Evolutionary conservation across 2,329 filamentous ascomycete species (phyloP).

Genomic region (Phoma sp.): DNA sequence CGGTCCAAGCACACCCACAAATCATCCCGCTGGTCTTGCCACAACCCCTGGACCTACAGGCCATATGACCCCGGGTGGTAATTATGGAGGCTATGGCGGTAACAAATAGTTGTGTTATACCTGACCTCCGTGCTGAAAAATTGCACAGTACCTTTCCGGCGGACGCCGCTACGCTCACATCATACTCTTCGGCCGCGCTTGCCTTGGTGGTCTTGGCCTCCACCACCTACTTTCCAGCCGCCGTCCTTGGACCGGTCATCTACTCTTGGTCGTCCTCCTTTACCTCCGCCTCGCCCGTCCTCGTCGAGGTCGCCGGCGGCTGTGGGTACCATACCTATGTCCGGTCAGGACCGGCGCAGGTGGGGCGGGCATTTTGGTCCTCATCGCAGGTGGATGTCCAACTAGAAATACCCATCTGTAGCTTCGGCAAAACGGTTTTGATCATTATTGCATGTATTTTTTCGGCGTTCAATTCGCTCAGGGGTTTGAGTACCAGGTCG

Average conservation of each 20-base stretch:
- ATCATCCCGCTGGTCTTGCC: conserved; percentile 58
- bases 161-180: not conserved
- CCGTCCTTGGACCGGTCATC: not conserved
- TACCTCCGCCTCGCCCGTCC: not conserved
- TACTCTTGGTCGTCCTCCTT: not conserved
- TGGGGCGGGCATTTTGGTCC: not conserved
- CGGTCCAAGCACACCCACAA: conserved; percentile 73
- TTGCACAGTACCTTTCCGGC: conserved; percentile 8
- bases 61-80: conserved; percentile 79
- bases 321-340: not conserved
- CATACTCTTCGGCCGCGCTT: not conserved
- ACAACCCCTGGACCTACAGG: conserved; percentile 64
- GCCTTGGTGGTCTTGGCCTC: not conserved
- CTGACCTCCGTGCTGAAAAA: conserved; percentile 8
- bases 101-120: conserved; percentile 19
- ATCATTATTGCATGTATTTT: conserved; percentile 3
- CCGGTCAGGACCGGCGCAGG: no score
- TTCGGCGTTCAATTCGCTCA: conserved; percentile 5
- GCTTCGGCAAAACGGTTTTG: not conserved
- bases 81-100: conserved; percentile 66
- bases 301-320: not conserved
- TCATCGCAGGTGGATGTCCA: not conserved
- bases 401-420: not conserved
- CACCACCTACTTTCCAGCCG: not conserved
- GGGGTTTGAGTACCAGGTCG: conserved; percentile 3